These are phyloP conservation scores for Amanita jacksonii DNA, from an alignment of 768 basidiomycete genomes.

Conservation along the genomic window DNA sequence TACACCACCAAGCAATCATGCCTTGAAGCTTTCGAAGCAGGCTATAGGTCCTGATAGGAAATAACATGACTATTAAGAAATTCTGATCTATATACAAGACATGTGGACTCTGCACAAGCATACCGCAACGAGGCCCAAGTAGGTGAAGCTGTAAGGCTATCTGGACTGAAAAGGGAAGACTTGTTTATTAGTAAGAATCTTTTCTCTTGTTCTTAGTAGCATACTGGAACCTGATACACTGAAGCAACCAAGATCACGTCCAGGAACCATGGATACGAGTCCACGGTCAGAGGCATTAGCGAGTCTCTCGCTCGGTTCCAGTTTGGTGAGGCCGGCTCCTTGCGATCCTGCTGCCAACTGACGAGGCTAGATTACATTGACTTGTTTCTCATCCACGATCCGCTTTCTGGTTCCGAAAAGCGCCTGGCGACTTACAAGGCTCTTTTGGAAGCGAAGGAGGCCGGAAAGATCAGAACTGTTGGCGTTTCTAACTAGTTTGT, in stretches of 20 bases:
- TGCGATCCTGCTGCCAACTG: too few species aligned
- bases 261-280: conserved; percentile 53
- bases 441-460: conserved; percentile 48
- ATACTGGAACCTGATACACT: conserved; percentile 6
- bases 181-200: conserved; percentile 68
- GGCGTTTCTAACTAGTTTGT: conserved; percentile 81
- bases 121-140: conserved; percentile 47
- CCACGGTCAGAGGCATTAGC: conserved; percentile 47
- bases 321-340: too few species aligned
- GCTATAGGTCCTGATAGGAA: conserved; percentile 37
- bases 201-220: conserved; percentile 14
- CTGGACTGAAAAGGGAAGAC: conserved; percentile 36
- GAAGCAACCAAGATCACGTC: conserved; percentile 54
- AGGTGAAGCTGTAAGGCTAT: conserved; percentile 38
- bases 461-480: conserved; percentile 60
- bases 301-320: conserved; percentile 48
- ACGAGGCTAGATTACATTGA: conserved; percentile 42
- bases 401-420: conserved; percentile 48
- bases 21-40: conserved; percentile 46
- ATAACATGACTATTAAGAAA: neutral
- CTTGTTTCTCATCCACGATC: conserved; percentile 73
- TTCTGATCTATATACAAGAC: conserved; percentile 21
- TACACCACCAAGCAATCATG: conserved; percentile 35
- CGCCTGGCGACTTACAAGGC: conserved; percentile 70
- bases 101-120: conserved; percentile 50